Evolutionary conservation across 192 early-diverging fungal genomes (phyloP).

Genomic region (Coemansia erecta): DNA sequence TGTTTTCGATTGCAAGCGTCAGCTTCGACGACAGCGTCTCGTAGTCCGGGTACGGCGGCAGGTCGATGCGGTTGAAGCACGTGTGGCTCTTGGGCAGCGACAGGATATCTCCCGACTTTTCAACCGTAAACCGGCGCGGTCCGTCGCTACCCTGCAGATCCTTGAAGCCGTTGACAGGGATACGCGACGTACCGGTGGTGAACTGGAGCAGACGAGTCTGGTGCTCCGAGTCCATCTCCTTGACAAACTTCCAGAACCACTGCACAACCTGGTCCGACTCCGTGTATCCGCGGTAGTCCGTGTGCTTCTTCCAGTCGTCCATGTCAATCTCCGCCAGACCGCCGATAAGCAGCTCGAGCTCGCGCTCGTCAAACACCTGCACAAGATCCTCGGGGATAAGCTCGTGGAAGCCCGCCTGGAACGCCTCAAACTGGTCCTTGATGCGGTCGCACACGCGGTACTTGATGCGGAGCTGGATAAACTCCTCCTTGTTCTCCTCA

Average conservation of each 20-base stretch:
- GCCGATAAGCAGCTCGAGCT: conserved; percentile 96
- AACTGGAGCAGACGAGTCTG: conserved; percentile 94
- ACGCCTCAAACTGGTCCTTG: conserved; percentile 95
- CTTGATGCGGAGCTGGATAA: conserved; percentile 85
- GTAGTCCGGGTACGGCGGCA: conserved; percentile 87
- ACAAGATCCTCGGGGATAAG: conserved; percentile 94
- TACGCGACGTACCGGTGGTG: conserved; percentile 95
- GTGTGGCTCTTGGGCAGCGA: conserved; percentile 93
- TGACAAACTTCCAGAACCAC: conserved; percentile 96
- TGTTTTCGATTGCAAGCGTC: conserved; percentile 93
- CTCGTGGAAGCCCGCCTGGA: conserved; percentile 92
- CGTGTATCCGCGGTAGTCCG: conserved; percentile 96
- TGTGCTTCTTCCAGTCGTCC: conserved; percentile 99
- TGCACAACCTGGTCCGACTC: conserved; percentile 93
- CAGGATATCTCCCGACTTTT: conserved; percentile 84
- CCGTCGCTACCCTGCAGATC: conserved; percentile 97
- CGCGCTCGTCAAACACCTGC: conserved; percentile 95
- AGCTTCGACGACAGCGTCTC: conserved; percentile 76
- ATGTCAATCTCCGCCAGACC: conserved; percentile 95
- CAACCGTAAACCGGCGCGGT: conserved; percentile 91
- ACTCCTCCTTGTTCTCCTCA: conserved; percentile 96
- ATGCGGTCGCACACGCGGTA: conserved; percentile 88
- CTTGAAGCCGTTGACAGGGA: conserved; percentile 98
- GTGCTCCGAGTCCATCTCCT: conserved; percentile 88
- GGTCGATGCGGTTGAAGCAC: conserved; percentile 96